These are phyloP conservation scores for Petrea volubilis DNA, from an alignment of 257 asterid genomes.

Conservation along the genomic window DNA sequence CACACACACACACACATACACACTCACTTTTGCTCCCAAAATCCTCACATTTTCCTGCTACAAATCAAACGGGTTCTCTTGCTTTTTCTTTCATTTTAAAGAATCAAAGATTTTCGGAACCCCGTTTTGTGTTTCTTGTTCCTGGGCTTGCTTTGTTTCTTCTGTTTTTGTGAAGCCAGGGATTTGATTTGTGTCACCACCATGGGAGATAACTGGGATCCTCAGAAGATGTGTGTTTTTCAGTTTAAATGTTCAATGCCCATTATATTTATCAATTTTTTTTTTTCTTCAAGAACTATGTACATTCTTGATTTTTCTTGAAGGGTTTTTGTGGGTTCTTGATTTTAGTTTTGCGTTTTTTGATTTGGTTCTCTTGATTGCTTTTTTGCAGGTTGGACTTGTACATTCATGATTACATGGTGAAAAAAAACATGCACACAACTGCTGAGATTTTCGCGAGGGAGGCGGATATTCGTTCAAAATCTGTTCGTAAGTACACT, in stretches of 20 bases:
- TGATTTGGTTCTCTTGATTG: background rate
- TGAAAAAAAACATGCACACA: slow-evolving; percentile 33
- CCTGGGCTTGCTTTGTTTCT: background rate
- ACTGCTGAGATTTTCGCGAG: slow-evolving; percentile 33
- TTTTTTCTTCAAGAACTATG: background rate
- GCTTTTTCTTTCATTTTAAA: background rate
- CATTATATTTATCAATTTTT: background rate
- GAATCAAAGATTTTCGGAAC: background rate
- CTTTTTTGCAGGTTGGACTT: slow-evolving; percentile 37
- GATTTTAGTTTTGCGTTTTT: background rate
- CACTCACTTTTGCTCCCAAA: slow-evolving; percentile 14
- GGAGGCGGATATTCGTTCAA: slow-evolving; percentile 33
- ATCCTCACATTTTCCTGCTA: slow-evolving; percentile 13
- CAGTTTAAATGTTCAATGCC: background rate
- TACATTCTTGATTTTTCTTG: background rate
- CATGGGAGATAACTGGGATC: slow-evolving; percentile 34
- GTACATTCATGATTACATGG: slow-evolving; percentile 40
- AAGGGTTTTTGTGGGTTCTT: slow-evolving; percentile 1
- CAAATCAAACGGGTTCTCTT: background rate
- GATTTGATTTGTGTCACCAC: slow-evolving; percentile 6
- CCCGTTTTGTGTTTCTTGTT: background rate
- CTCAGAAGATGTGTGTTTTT: slow-evolving; percentile 39
- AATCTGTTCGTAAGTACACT: slow-evolving; percentile 30
- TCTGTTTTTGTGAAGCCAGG: background rate
- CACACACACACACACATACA: background rate